These are phyloP conservation scores for Ephemerocybe angulata DNA, from an alignment of 768 basidiomycete genomes.

Conservation along the genomic window DNA sequence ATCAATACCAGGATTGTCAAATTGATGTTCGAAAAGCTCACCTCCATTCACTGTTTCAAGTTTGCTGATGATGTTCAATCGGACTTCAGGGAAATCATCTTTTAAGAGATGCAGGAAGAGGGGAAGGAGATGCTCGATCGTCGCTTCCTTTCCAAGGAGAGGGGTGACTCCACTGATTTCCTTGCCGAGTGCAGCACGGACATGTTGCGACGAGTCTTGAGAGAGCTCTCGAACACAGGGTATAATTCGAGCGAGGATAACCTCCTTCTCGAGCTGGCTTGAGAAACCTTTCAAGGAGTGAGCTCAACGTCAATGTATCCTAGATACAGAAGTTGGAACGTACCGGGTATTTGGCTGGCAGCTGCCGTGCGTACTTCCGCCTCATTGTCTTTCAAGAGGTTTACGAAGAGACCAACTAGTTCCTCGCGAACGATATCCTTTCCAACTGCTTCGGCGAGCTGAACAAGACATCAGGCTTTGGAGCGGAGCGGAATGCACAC, in stretches of 20 bases:
- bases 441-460: slow-evolving; percentile 92
- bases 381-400: slow-evolving; percentile 95
- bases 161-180: slow-evolving; percentile 97
- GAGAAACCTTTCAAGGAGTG: slow-evolving; percentile 68
- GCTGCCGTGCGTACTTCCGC: slow-evolving; percentile 97
- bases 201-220: slow-evolving; percentile 93
- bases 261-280: slow-evolving; percentile 88
- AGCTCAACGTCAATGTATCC: slow-evolving; percentile 1
- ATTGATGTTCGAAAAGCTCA: slow-evolving; percentile 33
- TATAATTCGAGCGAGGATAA: slow-evolving; percentile 87
- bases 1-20: slow-evolving; percentile 13
- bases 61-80: slow-evolving; percentile 97
- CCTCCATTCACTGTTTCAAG: slow-evolving; percentile 93
- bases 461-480: neutral
- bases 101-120: slow-evolving; percentile 95
- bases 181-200: slow-evolving; percentile 91
- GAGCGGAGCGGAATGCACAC: neutral
- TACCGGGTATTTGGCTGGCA: slow-evolving; percentile 95
- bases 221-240: slow-evolving; percentile 94
- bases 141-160: slow-evolving; percentile 86
- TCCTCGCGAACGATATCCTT: slow-evolving; percentile 90
- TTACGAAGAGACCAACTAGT: slow-evolving; percentile 87
- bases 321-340: slow-evolving; percentile 14
- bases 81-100: slow-evolving; percentile 97
- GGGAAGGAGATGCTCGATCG: slow-evolving; percentile 94